These are phyloP conservation scores for Exophiala sideris DNA, from an alignment of 2,329 filamentous ascomycete genomes.

Conservation along the genomic window DNA sequence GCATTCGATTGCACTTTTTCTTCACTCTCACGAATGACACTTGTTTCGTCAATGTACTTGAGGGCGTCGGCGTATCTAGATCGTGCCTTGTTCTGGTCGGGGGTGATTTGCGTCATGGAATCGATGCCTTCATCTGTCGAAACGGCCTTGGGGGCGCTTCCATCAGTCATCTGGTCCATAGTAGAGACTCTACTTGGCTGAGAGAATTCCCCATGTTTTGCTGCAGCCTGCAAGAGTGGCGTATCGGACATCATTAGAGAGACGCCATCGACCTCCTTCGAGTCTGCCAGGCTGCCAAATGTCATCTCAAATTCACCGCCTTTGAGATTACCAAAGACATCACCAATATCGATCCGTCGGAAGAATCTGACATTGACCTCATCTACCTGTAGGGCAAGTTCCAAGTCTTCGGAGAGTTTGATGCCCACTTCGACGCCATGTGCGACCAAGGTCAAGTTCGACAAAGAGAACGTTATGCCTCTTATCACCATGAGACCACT, in stretches of 20 bases:
- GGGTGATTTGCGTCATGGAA: constrained; percentile 42
- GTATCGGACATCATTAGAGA: constrained; percentile 45
- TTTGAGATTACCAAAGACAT: constrained; percentile 55
- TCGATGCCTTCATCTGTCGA: constrained; percentile 38
- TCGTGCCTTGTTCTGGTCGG: constrained; percentile 44
- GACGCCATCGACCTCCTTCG: constrained; percentile 38
- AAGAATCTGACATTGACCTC: constrained; percentile 49
- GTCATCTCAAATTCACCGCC: constrained; percentile 52
- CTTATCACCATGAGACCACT: constrained; percentile 52
- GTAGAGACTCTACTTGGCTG: constrained; percentile 26
- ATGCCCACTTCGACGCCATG: constrained; percentile 55
- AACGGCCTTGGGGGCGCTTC: constrained; percentile 36
- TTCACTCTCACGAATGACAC: constrained; percentile 37
- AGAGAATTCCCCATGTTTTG: constrained; percentile 21
- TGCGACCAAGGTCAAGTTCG: constrained; percentile 48
- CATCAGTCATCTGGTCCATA: constrained; percentile 38
- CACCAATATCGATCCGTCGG: constrained; percentile 49
- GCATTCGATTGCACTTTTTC: constrained; percentile 30
- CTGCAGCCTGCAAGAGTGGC: constrained; percentile 45
- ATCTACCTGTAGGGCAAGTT: constrained; percentile 51
- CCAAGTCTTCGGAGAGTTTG: constrained; percentile 52
- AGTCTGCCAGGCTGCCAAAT: constrained; percentile 34
- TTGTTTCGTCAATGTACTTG: constrained; percentile 39
- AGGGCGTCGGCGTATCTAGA: constrained; percentile 44
- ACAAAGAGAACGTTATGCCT: constrained; percentile 52